Percentiles rank a stretch among this genome's conserved stretches.
Evolutionary conservation across 169 alveolate species (phyloP).

Genomic region (Sarcocystis neurona): DNA sequence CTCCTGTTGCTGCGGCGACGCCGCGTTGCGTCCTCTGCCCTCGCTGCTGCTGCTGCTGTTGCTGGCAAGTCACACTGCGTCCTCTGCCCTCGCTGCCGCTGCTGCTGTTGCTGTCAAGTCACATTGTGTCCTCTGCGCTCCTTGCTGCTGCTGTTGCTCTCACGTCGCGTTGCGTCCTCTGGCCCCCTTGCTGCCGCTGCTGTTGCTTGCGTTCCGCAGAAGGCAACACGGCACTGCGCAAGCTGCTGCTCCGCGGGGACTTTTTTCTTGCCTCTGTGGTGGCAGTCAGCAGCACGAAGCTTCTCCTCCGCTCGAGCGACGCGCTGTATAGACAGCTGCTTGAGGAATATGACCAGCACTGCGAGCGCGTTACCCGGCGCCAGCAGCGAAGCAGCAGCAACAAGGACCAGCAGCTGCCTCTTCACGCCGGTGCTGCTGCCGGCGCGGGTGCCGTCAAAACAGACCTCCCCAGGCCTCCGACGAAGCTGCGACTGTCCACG

Average conservation of each 20-base stretch:
- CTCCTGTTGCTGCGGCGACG: too few species aligned
- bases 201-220: background rate
- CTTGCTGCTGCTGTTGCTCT: too few species aligned
- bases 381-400: background rate
- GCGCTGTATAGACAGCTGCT: background rate
- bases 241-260: slow-evolving; percentile 22
- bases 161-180: too few species aligned
- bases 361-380: background rate
- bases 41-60: too few species aligned
- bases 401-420: background rate
- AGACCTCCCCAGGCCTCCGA: background rate
- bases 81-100: too few species aligned
- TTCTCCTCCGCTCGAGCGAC: slow-evolving; percentile 5
- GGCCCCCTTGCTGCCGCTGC: background rate
- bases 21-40: too few species aligned
- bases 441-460: background rate
- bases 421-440: background rate
- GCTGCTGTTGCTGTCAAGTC: too few species aligned
- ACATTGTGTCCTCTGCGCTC: too few species aligned
- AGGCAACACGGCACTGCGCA: background rate
- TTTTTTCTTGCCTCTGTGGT: slow-evolving; percentile 2
- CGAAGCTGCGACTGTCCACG: slow-evolving; percentile 2
- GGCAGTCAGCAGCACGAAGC: slow-evolving; percentile 5
- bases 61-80: too few species aligned
- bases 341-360: background rate